These are phyloP conservation scores for Taphrina flavorubra DNA, from an alignment of 1,139 yeast genomes.

Conservation along the genomic window DNA sequence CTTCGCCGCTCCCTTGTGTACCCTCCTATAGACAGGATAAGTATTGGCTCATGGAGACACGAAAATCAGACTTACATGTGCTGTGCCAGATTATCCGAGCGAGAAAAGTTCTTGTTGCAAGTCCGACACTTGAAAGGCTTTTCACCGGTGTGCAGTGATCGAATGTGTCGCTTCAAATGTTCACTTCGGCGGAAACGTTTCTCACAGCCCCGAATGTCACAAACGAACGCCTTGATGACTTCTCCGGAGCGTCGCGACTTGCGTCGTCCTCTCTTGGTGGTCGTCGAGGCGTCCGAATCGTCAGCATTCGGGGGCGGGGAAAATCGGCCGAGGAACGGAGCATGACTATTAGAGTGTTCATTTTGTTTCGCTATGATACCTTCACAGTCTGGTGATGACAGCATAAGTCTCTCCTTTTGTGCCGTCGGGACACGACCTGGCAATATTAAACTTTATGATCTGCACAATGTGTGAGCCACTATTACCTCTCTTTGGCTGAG, in stretches of 20 bases:
- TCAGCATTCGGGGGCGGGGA: slow-evolving; percentile 17
- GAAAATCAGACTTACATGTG: slow-evolving; percentile 52
- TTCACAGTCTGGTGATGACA: slow-evolving; percentile 17
- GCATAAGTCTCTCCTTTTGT: slow-evolving; percentile 24
- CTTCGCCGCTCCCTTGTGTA: slow-evolving; percentile 13
- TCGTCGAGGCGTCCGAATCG: slow-evolving; percentile 19
- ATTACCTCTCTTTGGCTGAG: slow-evolving; percentile 24
- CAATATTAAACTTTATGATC: background rate
- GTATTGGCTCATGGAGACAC: too few species aligned
- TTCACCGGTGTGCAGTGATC: slow-evolving; percentile 71
- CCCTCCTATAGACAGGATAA: slow-evolving; percentile 4
- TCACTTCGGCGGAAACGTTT: slow-evolving; percentile 70
- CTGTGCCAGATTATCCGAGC: slow-evolving; percentile 76
- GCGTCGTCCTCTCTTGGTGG: slow-evolving; percentile 1
- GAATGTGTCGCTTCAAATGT: slow-evolving; percentile 75
- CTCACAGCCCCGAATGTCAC: slow-evolving; percentile 40
- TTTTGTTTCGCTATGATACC: slow-evolving; percentile 10
- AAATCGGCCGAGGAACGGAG: slow-evolving; percentile 18
- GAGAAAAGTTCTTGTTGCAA: slow-evolving; percentile 73
- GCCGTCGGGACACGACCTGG: slow-evolving; percentile 27
- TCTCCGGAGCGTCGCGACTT: slow-evolving; percentile 11
- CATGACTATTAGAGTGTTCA: background rate
- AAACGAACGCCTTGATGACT: slow-evolving; percentile 23
- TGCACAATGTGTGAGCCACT: background rate
- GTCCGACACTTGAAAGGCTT: slow-evolving; percentile 75